Conservation (phyloP, 2,329 filamentous ascomycete species). For the Aureobasidium sp. region DNA sequence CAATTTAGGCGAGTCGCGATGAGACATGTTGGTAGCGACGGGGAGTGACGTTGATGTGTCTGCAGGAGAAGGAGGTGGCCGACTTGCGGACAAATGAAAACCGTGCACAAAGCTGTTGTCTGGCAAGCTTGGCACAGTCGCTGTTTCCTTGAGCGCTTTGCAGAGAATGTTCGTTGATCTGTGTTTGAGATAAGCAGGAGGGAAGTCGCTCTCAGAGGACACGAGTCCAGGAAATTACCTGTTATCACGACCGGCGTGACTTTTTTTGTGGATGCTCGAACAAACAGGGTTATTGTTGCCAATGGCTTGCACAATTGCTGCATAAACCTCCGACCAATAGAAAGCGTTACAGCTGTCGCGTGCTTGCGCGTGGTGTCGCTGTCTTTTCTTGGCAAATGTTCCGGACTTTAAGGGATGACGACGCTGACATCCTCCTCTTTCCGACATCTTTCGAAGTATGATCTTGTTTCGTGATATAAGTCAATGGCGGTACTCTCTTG, state of each 20-base stretch:
- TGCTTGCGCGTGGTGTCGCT: too few relatives aligned
- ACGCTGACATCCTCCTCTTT: background rate
- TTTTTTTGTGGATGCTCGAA: background rate
- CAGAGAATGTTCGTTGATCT: background rate
- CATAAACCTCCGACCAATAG: background rate
- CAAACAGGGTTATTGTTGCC: constrained; percentile 4
- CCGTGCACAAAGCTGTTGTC: constrained; percentile 8
- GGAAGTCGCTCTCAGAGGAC: background rate
- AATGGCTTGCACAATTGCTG: background rate
- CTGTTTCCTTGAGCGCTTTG: background rate
- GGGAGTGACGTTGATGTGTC: background rate
- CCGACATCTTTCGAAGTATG: background rate
- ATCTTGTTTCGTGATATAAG: background rate
- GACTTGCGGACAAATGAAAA: background rate
- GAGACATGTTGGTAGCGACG: background rate
- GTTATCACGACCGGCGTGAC: constrained; percentile 5
- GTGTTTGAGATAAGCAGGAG: background rate
- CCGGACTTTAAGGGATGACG: background rate
- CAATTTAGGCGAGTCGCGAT: constrained; percentile 14
- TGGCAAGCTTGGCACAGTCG: background rate
- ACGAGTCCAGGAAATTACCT: constrained; percentile 3
- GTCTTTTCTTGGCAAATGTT: background rate
- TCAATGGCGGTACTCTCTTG: background rate
- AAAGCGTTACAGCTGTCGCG: too few relatives aligned
- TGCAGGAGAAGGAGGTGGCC: background rate